Base-by-base conservation (phyloP, 495 filamentous ascomycete species). In the Achaetomiella virescens region DNA sequence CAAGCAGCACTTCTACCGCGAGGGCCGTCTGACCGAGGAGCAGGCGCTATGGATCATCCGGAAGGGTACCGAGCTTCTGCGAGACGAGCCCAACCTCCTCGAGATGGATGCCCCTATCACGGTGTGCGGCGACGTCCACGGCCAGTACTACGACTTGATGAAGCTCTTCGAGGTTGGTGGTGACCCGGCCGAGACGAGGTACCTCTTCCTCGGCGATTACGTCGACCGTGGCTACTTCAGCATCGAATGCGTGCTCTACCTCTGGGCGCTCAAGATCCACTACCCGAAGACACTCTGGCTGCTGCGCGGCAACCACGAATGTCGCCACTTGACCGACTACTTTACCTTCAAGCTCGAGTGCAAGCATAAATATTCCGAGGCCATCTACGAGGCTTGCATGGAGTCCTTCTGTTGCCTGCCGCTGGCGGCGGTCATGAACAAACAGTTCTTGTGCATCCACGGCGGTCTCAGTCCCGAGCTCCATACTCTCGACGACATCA, bases 21-120 rank as follows among this genome's bases (percentile, higher is more conserved):
- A 98, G 78, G 93, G 93, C 64, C 89, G 93, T 61, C 78, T 98
- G 59, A 96, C 92, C 48, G 91, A 98, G 62, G 92, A 97, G 48
- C 93, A 98, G 74, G 93, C 93, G 42, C 77, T 98, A 72, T 97
- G 85, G 84, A 98, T 98, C 61, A 86, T 98, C 70, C 78, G 85
- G 57, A 80, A 81, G 49, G 93, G 92, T 53, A 88, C 89, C 36
- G 84, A 96, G 66, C 68, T 97, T 29, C 77, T 98, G 51, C 84
- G 83, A 59, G 75, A 82, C 38, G 93, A 98, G 73, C 93, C 93
- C 33, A 98, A 97, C 70, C 77, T 98, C 46, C 81, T 98, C 57
- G 93, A 98, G 77, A 97, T 98, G 93, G 93, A 98, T 75, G 93
- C 93, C 29, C 93, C 93, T 25, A 98, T 98, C 69, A 98, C 93